Percentiles rank a stretch among this genome's conserved stretches.
Evolutionary conservation across 306 rosid species (phyloP).

Genomic region (Abrus pulchellus): DNA sequence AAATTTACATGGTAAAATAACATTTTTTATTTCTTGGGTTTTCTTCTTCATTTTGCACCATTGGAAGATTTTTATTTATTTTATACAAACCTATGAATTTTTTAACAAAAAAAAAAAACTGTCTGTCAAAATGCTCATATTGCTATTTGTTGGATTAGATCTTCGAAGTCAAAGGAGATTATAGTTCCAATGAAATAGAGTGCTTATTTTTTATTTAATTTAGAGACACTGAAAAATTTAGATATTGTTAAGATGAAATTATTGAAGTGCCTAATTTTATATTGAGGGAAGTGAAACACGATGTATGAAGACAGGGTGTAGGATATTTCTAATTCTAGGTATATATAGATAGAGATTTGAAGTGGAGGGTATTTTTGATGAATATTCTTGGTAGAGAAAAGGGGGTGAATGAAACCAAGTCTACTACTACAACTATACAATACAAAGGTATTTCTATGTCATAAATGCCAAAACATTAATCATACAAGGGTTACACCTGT

Average conservation of each 20-base stretch:
- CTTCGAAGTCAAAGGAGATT: not conserved
- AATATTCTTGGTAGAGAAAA: conserved; percentile 9
- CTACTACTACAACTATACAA: not conserved
- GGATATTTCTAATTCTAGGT: not conserved
- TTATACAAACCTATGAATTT: not conserved
- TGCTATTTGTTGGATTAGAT: conserved; percentile 10
- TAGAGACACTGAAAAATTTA: not conserved
- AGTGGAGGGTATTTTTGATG: conserved; percentile 17
- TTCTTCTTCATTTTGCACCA: not conserved
- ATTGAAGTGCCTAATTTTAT: not conserved
- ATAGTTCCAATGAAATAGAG: not conserved
- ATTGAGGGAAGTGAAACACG: not conserved
- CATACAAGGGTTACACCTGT: conserved; percentile 42
- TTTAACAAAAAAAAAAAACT: not conserved
- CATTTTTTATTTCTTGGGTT: too few relatives aligned
- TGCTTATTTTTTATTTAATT: not conserved
- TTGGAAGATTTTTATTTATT: not conserved
- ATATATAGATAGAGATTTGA: conserved; percentile 8
- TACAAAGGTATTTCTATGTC: not conserved
- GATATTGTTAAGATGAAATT: not conserved
- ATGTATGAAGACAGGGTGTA: conserved; percentile 27
- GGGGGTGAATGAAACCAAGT: not conserved
- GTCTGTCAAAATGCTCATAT: not conserved
- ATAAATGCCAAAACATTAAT: conserved; percentile 45
- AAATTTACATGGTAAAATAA: not conserved